Evolutionary conservation across 345 rosid species (phyloP).

Genomic region (Hibiscus trionum): DNA sequence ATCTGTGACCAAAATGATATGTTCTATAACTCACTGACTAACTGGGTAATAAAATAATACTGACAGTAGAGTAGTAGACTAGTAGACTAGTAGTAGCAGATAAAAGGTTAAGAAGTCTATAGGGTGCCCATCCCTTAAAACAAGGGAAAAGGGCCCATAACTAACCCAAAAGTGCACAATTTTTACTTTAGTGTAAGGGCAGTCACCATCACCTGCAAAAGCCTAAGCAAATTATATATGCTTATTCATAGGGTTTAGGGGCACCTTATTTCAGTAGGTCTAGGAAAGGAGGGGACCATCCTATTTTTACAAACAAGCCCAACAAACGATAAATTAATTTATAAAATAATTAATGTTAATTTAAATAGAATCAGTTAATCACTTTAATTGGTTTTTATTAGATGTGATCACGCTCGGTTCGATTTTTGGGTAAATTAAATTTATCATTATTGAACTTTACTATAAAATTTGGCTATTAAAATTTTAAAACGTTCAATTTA

Average conservation of each 20-base stretch:
- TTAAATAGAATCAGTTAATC: too few relatives aligned
- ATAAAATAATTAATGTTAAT: too few relatives aligned
- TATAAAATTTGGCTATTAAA: too few relatives aligned
- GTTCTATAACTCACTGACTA: too few relatives aligned
- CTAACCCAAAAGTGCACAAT: background rate
- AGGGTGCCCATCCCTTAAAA: slow-evolving; percentile 3
- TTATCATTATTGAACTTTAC: too few relatives aligned
- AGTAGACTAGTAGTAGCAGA: background rate
- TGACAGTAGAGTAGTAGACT: background rate
- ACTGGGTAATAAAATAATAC: too few relatives aligned
- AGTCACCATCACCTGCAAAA: background rate
- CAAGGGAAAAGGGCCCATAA: background rate
- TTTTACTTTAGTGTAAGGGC: background rate
- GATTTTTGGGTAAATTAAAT: too few relatives aligned
- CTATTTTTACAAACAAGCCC: background rate
- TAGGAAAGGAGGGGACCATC: background rate
- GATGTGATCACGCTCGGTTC: too few relatives aligned
- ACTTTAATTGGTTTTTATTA: too few relatives aligned
- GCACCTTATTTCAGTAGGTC: background rate
- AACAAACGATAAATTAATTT: background rate
- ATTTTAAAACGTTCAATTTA: too few relatives aligned
- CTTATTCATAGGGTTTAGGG: background rate
- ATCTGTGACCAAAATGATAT: too few relatives aligned
- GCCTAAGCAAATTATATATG: background rate
- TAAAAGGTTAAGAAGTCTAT: background rate